Evolutionary conservation across 352 stramenopile genomes (phyloP).

Genomic region (Phytophthora chlamydospora): DNA sequence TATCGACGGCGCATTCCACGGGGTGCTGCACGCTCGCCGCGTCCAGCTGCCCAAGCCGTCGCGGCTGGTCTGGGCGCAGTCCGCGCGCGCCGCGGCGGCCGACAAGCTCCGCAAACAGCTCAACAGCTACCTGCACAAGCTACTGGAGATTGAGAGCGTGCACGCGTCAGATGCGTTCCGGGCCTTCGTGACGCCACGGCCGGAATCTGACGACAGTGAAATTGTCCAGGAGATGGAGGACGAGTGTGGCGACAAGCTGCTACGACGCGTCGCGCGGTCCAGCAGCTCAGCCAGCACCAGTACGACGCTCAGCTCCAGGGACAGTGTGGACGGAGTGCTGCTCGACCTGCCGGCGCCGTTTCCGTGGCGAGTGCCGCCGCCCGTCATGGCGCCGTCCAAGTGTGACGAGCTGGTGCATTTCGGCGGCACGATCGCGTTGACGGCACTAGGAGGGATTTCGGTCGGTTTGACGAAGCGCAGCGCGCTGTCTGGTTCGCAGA

Average conservation of each 20-base stretch:
- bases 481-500: constrained; percentile 58
- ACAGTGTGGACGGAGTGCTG: constrained; percentile 23
- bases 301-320: constrained; percentile 23
- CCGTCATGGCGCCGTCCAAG: constrained; percentile 30
- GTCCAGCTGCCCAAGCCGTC: constrained; percentile 52
- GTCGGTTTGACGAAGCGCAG: constrained; percentile 61
- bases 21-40: constrained; percentile 42
- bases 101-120: constrained; percentile 53
- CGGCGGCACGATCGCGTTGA: constrained; percentile 50
- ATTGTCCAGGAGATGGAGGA: constrained; percentile 12
- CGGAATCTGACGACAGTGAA: constrained; percentile 42
- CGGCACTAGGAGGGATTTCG: constrained; percentile 52
- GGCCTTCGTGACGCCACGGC: constrained; percentile 52
- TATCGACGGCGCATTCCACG: constrained; percentile 32
- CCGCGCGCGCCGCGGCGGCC: constrained; percentile 27
- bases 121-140: constrained; percentile 66
- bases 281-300: constrained; percentile 30
- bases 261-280: constrained; percentile 3
- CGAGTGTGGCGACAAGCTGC: constrained; percentile 7
- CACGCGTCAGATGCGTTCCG: constrained; percentile 47
- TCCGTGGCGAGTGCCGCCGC: constrained; percentile 27
- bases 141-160: constrained; percentile 63
- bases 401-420: constrained; percentile 48
- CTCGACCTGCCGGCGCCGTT: constrained; percentile 19
- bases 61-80: constrained; percentile 37